phyloP scores from a whole-genome alignment of 805 yeast species.

The Lachancea fermentati region DNA sequence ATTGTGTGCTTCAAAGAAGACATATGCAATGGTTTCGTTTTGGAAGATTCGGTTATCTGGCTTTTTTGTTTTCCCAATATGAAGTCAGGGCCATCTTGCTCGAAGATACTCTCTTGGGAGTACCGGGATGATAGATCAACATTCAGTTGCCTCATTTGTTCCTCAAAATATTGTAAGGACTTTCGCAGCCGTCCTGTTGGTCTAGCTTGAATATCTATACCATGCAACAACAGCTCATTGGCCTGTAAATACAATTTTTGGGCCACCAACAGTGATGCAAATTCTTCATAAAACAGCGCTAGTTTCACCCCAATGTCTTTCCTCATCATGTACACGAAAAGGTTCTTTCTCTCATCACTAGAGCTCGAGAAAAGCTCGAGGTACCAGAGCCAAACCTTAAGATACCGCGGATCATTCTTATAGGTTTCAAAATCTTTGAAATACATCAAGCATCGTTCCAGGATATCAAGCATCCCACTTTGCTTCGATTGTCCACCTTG shows the following conservation, averaged over 20 bases:
- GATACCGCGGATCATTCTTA: slow-evolving; percentile 75
- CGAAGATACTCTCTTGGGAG: slow-evolving; percentile 4
- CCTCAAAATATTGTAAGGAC: slow-evolving; percentile 13
- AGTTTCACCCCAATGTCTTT: slow-evolving; percentile 64
- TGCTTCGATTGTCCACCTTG: slow-evolving; percentile 54
- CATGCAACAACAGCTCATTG: slow-evolving; percentile 15
- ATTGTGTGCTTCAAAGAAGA: slow-evolving; percentile 4
- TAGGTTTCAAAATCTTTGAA: slow-evolving; percentile 63
- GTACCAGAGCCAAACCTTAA: slow-evolving; percentile 77
- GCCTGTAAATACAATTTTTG: slow-evolving; percentile 15
- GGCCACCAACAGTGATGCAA: slow-evolving; percentile 42
- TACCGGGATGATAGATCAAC: slow-evolving; percentile 5
- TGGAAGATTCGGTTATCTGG: slow-evolving; percentile 1
- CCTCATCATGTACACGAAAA: slow-evolving; percentile 64
- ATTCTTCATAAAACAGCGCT: slow-evolving; percentile 73
- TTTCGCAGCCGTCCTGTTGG: slow-evolving; percentile 46
- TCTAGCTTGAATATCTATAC: slow-evolving; percentile 52
- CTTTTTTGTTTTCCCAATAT: slow-evolving; percentile 2
- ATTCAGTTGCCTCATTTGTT: slow-evolving; percentile 11
- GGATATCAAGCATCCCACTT: slow-evolving; percentile 56
- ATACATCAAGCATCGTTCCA: slow-evolving; percentile 67
- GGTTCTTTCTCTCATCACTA: slow-evolving; percentile 62
- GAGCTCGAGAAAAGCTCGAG: slow-evolving; percentile 34
- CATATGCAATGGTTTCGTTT: not conserved
- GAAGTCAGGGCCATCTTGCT: not conserved